Evolutionary conservation across 345 rosid genomes (phyloP), one percentile per base, ranked within the genome.

Genomic region (Microcos paniculata): DNA sequence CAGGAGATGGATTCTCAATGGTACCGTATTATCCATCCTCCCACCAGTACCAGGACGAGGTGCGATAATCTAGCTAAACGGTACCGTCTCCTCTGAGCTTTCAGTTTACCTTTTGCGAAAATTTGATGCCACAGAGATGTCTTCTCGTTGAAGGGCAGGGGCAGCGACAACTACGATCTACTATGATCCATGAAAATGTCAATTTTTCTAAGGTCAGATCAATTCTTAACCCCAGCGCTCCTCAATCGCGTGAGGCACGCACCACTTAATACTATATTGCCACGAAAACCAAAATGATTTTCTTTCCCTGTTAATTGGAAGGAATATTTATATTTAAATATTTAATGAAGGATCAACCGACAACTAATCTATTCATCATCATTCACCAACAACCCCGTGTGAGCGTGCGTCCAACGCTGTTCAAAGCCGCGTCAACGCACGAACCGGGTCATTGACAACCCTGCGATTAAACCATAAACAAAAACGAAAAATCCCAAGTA

Each of bases 131-230:
- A 12, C 23, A 2, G 19, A 70, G 1, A 7, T 46, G 65, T 69
- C 21, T 71, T 77, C 78, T 51, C 63, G 79, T 82, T 70, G 80
- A 78, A 53, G 10, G 82, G 79, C 79, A 76, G 81, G 10, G 82
- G 79, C 79, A 76, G 81, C 62, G 78, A 62, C 81, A 73, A n/a
- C 79, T 19, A 70, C 78, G 59, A 11, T 16, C 53, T 52, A 33
- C 46, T n/a, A n/a, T n/a, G 1, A 66, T 48, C 70, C 71, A 76
- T 62, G 6, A 26, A 62, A 31, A 30, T 9, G 59, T 18, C 43
- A 21, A 16, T 14, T 6, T 72, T 42, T 73, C 30, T 16, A 8
- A n/a, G 56, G 49, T 35, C 49, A 71, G 62, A 73, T 73, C 3
- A 19, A 28, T 26, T 6, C 2, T 28, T 45, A 59, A 28, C 58